A percentile compares a stretch with the other conserved stretches of the same genome.
Conservation (phyloP, 176 grass and related monocot species). For the Aechmea fasciata region DNA sequence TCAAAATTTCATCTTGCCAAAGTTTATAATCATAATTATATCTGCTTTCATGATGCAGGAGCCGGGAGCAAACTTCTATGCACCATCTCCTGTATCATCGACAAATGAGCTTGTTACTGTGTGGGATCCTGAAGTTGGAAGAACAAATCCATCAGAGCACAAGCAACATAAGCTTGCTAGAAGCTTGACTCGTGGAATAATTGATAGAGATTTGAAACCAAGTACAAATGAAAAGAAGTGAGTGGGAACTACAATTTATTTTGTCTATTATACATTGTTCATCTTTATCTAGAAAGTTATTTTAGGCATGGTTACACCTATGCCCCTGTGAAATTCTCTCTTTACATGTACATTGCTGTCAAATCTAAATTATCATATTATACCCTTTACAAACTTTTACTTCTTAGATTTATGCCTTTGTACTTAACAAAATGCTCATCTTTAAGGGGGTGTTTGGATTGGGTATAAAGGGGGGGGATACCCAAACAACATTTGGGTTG, state of each 20-base stretch:
- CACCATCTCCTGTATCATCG: conserved; percentile 46
- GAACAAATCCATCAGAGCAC: conserved; percentile 90
- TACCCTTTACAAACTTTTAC: neutral
- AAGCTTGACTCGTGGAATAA: conserved; percentile 89
- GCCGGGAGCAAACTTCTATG: conserved; percentile 71
- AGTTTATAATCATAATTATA: conserved; percentile 6
- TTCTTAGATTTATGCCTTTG: neutral
- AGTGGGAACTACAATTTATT: conserved; percentile 25
- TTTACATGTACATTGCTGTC: conserved; percentile 1
- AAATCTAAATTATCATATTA: neutral
- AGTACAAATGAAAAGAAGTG: conserved; percentile 83
- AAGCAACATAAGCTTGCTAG: conserved; percentile 89
- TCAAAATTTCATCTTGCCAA: neutral
- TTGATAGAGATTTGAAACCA: conserved; percentile 96
- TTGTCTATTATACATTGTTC: neutral
- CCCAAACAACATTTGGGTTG: too few relatives aligned
- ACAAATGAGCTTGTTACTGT: conserved; percentile 87
- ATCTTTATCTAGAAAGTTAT: neutral
- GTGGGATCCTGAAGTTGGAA: conserved; percentile 81
- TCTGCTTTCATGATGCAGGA: conserved; percentile 41
- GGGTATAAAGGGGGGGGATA: too few relatives aligned
- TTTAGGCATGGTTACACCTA: neutral
- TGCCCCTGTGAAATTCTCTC: neutral
- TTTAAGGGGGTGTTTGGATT: too few relatives aligned
- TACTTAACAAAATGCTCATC: too few relatives aligned